Base-by-base conservation (phyloP, 306 rosid genomes). In the Cucurbita argyrosperma region DNA sequence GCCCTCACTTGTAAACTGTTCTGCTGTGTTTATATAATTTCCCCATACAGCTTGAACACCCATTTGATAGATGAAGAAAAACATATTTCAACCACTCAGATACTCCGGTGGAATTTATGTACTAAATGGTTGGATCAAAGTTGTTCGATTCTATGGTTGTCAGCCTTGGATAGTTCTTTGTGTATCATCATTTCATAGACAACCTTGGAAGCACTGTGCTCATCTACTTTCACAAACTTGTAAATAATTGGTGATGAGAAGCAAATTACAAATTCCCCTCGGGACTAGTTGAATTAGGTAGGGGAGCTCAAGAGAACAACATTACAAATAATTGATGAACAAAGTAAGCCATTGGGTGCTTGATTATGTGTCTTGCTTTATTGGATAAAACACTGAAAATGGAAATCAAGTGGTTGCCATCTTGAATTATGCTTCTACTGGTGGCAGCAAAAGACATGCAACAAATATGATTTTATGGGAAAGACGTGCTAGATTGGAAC, bases 131-230 rank as follows among this genome's bases (percentile, higher is more conserved):
- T 47, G 4, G 7, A 49, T 70, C 35, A 50, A 16, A 68, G 57
- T 5, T 54, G 57, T 35, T 70, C 46, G 11, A 67, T 67, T 30
- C 45, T 45, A 19, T 55, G 49, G 23, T 5, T 21, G n/a, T 55
- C 72, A 67, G 72, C 72, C 54, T 67, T 51, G 14, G 73, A 67
- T 38, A 21, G 73, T 67, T 67, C 18, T 10, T 67, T 51, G 18
- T 67, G 12, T 18, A 46, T 11, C 54, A 23, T 46, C 73, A 19
- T 67, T 9, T 67, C 40, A 19, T 67, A 45, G 54, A 18, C 73
- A 19, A 67, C 23, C 12, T 10, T 2, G 13, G 16, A 5, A 12
- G 71, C 6, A 40, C 2, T 40, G 35, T 15, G 43, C 15, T 65
- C 51, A 14, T 65, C 71, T 15, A 52, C 71, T 16, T 11, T 23